Percentiles rank a stretch among this genome's conserved stretches.
Conservation (phyloP, 2,329 filamentous ascomycete genomes). For the Monilinia vaccinii-corymbosi region DNA sequence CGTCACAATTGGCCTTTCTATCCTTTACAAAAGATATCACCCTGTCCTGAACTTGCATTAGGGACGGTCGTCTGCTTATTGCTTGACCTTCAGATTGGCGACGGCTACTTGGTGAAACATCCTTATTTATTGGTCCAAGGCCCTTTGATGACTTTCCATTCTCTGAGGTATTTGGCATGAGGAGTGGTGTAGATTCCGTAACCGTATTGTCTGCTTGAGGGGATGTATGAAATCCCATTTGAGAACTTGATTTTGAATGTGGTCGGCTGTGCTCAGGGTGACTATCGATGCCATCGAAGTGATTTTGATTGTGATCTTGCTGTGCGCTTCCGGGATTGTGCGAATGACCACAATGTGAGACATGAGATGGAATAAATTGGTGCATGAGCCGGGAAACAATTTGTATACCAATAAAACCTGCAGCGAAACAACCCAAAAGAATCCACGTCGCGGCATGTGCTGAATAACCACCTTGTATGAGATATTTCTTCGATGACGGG, state of each 20-base stretch:
- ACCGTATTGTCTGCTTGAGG: slow-evolving; percentile 14
- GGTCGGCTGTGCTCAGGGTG: not conserved
- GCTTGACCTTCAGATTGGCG: not conserved
- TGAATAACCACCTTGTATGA: slow-evolving; percentile 58
- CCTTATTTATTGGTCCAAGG: not conserved
- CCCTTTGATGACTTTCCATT: slow-evolving; percentile 9
- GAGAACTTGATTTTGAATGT: not conserved
- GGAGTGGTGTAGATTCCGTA: slow-evolving; percentile 25
- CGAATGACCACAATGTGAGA: slow-evolving; percentile 71
- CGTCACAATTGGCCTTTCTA: slow-evolving; percentile 53
- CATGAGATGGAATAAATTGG: slow-evolving; percentile 65
- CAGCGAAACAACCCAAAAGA: slow-evolving; percentile 60
- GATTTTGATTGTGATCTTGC: slow-evolving; percentile 16
- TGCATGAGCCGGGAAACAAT: slow-evolving; percentile 64
- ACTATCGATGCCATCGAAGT: not conserved
- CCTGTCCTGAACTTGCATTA: slow-evolving; percentile 44
- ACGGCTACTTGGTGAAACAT: slow-evolving; percentile 6
- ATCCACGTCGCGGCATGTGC: slow-evolving; percentile 58
- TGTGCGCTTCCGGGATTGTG: slow-evolving; percentile 46
- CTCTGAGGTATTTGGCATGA: slow-evolving; percentile 12
- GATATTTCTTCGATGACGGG: slow-evolving; percentile 72
- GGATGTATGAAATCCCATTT: not conserved
- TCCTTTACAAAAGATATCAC: slow-evolving; percentile 59
- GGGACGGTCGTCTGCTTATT: slow-evolving; percentile 39
- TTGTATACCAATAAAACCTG: slow-evolving; percentile 68